Evolutionary conservation across 169 alveolate species (phyloP).

Genomic region (Cryptosporidium ubiquitum): DNA sequence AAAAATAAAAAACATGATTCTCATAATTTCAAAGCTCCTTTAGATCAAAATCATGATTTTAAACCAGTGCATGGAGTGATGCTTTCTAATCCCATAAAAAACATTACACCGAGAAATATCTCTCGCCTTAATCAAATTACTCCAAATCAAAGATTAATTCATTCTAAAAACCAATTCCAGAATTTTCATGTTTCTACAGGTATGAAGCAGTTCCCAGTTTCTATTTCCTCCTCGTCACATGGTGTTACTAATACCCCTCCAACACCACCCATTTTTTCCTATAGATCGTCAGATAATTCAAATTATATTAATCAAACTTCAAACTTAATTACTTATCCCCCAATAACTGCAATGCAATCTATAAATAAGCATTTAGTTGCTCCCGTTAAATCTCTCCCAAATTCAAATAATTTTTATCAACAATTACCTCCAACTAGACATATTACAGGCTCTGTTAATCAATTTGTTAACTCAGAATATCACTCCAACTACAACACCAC

Average conservation of each 20-base stretch:
- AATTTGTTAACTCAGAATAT: neutral
- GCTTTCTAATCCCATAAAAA: slow-evolving; percentile 3
- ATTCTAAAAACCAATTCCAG: neutral
- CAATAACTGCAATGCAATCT: slow-evolving; percentile 3
- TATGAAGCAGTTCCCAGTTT: neutral
- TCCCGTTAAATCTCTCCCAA: slow-evolving; percentile 43
- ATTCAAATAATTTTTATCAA: neutral
- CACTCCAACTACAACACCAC: neutral
- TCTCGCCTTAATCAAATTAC: neutral
- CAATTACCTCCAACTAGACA: slow-evolving; percentile 8
- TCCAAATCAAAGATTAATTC: neutral
- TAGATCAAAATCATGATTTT: neutral
- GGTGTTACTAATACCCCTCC: neutral
- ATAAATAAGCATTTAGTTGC: slow-evolving; percentile 10
- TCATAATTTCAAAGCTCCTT: neutral
- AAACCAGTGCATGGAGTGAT: neutral
- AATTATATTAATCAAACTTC: neutral
- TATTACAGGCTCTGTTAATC: neutral
- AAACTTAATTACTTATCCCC: slow-evolving; percentile 27
- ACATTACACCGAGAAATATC: neutral
- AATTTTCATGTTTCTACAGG: neutral
- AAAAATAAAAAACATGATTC: neutral
- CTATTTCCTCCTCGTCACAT: neutral
- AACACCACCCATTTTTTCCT: neutral
- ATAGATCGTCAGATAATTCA: neutral